A percentile compares a stretch with the other conserved stretches of the same genome.
These are phyloP conservation scores for Chaetomium cochliodes DNA, from an alignment of 495 filamentous ascomycete species.

Conservation along the genomic window DNA sequence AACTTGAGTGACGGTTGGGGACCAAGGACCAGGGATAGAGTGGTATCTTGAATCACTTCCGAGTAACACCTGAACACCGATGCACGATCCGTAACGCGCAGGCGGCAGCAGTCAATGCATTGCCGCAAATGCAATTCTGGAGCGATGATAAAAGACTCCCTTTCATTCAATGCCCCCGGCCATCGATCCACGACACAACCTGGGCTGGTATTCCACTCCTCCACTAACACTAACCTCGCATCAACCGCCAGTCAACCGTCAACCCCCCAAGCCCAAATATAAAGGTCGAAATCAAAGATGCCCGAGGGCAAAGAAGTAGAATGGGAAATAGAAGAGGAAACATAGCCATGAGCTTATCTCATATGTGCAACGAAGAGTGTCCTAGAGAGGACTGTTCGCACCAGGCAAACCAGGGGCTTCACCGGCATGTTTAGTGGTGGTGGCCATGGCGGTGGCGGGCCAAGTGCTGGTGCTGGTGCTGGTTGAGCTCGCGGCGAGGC, in stretches of 20 bases:
- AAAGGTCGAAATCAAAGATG: constrained; percentile 20
- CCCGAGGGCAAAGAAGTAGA: constrained; percentile 13
- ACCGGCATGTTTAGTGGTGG: constrained; percentile 21
- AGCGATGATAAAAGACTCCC: constrained; percentile 4
- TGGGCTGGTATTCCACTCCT: not conserved
- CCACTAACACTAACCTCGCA: no score
- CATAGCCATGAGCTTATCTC: constrained; percentile 9
- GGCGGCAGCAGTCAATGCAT: constrained; percentile 21
- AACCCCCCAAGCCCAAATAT: constrained; percentile 16
- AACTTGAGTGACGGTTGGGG: not conserved
- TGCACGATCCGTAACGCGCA: constrained; percentile 11
- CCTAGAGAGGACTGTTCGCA: constrained; percentile 4
- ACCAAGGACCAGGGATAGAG: not conserved
- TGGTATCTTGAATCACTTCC: constrained; percentile 18
- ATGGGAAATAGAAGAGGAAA: constrained; percentile 13
- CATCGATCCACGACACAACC: constrained; percentile 16
- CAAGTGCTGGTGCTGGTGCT: constrained; percentile 18
- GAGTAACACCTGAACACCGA: constrained; percentile 17
- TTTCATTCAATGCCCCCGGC: constrained; percentile 1
- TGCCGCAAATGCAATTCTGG: constrained; percentile 12
- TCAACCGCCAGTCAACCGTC: not conserved
- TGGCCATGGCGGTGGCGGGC: constrained; percentile 27
- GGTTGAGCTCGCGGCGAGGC: constrained; percentile 25
- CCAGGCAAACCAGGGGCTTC: constrained; percentile 11
- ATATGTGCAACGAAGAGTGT: constrained; percentile 21